phyloP scores from a whole-genome alignment of 2,329 filamentous ascomycete genomes.

The Aspergillus phoenicis region DNA sequence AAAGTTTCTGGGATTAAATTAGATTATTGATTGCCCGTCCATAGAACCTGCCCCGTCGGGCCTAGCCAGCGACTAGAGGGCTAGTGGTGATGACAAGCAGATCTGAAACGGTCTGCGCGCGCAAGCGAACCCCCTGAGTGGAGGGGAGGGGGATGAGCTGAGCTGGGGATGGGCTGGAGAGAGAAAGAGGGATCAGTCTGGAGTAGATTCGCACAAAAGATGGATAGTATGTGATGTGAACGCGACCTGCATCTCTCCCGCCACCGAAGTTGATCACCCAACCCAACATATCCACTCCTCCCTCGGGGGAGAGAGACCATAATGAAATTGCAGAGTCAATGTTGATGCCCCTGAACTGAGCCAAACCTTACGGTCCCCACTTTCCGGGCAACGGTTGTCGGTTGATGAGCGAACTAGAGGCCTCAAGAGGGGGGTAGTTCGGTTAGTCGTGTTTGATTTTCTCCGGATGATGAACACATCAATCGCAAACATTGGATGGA shows the following conservation, averaged over 20 bases:
- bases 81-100: slow-evolving; percentile 8
- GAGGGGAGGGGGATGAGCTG: background rate
- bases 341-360: slow-evolving; percentile 10
- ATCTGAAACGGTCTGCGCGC: slow-evolving; percentile 11
- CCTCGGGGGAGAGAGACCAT: background rate
- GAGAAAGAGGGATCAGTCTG: background rate
- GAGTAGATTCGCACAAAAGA: background rate
- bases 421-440: background rate
- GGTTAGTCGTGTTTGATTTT: background rate
- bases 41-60: slow-evolving; percentile 3
- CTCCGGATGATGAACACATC: background rate
- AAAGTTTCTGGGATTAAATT: slow-evolving; percentile 6
- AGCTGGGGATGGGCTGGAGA: slow-evolving; percentile 5
- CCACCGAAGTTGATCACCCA: background rate
- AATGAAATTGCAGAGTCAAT: background rate
- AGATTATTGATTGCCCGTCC: slow-evolving; percentile 5
- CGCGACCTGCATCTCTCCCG: background rate
- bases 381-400: slow-evolving; percentile 6
- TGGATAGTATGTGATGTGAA: background rate
- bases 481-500: background rate
- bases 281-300: background rate
- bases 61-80: slow-evolving; percentile 2
- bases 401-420: slow-evolving; percentile 4
- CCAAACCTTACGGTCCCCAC: slow-evolving; percentile 11
- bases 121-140: slow-evolving; percentile 8